Base-by-base conservation (phyloP, 2,329 filamentous ascomycete species). In the Botryotinia narcissicola region DNA sequence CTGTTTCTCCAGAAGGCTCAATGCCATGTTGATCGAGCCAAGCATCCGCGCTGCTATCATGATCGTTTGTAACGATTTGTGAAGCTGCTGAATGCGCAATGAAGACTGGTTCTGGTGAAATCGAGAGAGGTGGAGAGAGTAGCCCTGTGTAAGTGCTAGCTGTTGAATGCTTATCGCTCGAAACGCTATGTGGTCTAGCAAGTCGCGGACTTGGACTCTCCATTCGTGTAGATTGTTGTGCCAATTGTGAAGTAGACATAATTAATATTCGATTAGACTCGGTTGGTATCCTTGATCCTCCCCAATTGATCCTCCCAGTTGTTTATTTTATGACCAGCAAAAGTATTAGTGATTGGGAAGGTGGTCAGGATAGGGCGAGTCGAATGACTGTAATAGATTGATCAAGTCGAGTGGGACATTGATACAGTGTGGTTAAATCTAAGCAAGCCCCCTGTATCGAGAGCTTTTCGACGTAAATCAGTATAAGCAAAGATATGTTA, bases 1-100 rank as follows among this genome's bases (percentile, higher is more conserved):
- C 92, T 29, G 91, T 89, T 77, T 93, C 91, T 73, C 87, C 87
- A 7, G 88, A 88, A 1, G 89, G 87, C 76, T 91, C 88, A 72
- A 91, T 86, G 69, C 89, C 89, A 77, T 92, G 87, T 75, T 92
- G 88, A 79, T 93, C 89, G 79, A 90, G 89, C 86, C 91, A 91
- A 69, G 90, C 85, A 77, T 90, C 89, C 74, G 90, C 87, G 80
- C 92, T 90, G 77, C 88, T 90, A 80, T 95, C 93, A 83, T 96
- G 92, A 80, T 97, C 92, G 80, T 94, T 94, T 74, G 93, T 95
- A 78, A 98, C 91, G 75, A 97, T 95, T 81, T 98, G 94, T 29
- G 93, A 94, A 70, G 95, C 96, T 74, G 95, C 94, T 63, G 94
- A 92, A 46, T 90, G 87, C 64, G 95, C 95, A 79, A 99, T 95